Evolutionary conservation across 768 basidiomycete genomes (phyloP).

Genomic region (Ramaria sp.): DNA sequence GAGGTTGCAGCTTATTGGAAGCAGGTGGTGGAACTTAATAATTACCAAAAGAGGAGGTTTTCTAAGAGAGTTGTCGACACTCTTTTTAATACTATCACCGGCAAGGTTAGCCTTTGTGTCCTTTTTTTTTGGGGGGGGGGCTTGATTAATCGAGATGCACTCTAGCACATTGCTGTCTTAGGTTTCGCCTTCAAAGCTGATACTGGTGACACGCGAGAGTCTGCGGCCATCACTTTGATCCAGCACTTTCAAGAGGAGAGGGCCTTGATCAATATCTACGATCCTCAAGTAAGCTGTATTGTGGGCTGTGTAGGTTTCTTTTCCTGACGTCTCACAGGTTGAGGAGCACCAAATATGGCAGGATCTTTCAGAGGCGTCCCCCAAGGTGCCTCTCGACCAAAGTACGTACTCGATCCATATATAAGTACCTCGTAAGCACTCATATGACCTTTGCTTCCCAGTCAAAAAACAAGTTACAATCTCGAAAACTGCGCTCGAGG

Average conservation of each 20-base stretch:
- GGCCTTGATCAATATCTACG: constrained; percentile 80
- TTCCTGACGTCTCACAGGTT: constrained; percentile 28
- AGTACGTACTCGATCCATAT: constrained; percentile 36
- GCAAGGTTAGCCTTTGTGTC: constrained; percentile 49
- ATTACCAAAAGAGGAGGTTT: constrained; percentile 95
- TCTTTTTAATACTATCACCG: constrained; percentile 96
- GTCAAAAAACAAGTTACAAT: constrained; percentile 88
- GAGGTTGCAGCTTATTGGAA: constrained; percentile 98
- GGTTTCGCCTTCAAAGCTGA: constrained; percentile 99
- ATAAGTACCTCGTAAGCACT: neutral
- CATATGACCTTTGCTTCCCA: constrained; percentile 18
- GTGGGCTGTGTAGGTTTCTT: too few species aligned
- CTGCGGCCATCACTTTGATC: constrained; percentile 88
- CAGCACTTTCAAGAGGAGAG: constrained; percentile 87
- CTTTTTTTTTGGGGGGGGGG: too few species aligned
- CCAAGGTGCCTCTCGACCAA: constrained; percentile 46
- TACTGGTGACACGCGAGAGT: constrained; percentile 98
- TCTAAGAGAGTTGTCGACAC: constrained; percentile 94
- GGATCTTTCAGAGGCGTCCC: constrained; percentile 62
- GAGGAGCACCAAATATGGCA: constrained; percentile 77
- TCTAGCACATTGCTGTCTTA: constrained; percentile 83
- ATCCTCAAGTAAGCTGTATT: constrained; percentile 49
- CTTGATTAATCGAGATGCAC: neutral
- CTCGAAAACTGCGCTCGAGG: constrained; percentile 66
- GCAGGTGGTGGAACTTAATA: constrained; percentile 96